phyloP scores from a whole-genome alignment of 495 filamentous ascomycete genomes.

The Astrothelium subdiscretum region DNA sequence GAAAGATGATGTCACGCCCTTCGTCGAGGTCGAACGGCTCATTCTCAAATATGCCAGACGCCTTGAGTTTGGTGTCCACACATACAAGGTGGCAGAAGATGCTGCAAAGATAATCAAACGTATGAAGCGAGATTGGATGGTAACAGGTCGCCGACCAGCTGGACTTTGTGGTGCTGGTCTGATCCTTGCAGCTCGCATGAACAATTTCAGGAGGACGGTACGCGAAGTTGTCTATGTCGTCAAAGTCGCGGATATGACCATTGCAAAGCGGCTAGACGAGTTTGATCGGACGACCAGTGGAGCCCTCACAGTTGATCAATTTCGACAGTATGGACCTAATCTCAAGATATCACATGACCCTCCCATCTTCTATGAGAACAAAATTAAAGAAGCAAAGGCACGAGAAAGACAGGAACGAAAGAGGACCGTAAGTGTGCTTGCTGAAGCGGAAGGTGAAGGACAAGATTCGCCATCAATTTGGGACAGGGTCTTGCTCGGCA shows the following conservation, averaged over 20 bases:
- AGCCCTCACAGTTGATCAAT: constrained; percentile 74
- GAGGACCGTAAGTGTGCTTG: constrained; percentile 2
- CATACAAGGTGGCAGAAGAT: constrained; percentile 70
- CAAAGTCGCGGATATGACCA: constrained; percentile 83
- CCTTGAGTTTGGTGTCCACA: constrained; percentile 72
- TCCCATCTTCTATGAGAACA: constrained; percentile 63
- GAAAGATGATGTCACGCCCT: constrained; percentile 37
- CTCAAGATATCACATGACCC: constrained; percentile 55
- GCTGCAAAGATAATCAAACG: constrained; percentile 75
- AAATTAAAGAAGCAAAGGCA: constrained; percentile 31
- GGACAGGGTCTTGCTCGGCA: not conserved
- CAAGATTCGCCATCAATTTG: not conserved
- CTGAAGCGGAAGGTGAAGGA: not conserved
- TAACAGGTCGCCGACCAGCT: constrained; percentile 79
- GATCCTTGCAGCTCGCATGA: constrained; percentile 90
- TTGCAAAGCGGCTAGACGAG: constrained; percentile 78
- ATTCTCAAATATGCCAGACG: constrained; percentile 81
- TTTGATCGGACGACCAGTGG: constrained; percentile 74
- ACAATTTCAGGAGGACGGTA: constrained; percentile 86
- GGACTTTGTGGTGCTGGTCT: constrained; percentile 91
- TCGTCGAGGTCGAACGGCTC: constrained; percentile 66
- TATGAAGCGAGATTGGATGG: constrained; percentile 96
- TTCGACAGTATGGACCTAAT: constrained; percentile 50
- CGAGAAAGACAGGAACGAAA: constrained; percentile 15
- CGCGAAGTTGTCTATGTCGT: constrained; percentile 92